Evolutionary conservation across 768 basidiomycete genomes (phyloP), one percentile per base, ranked within the genome.

Genomic region (Sporobolomyces pararoseus): DNA sequence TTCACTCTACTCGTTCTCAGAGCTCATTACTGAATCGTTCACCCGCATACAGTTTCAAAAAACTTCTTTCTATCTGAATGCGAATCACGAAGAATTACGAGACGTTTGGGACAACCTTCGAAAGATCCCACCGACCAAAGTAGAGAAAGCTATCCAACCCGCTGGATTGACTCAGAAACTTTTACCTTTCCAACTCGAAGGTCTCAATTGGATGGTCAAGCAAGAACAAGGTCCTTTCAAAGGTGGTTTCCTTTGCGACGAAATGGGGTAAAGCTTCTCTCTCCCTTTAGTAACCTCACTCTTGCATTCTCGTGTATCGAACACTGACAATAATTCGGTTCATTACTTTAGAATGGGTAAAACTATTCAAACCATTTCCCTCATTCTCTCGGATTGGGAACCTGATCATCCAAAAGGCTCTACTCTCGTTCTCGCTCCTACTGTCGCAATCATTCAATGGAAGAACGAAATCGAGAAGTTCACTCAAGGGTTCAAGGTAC

Each of bases 131-230:
- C 83, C 88, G 63, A 83, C 85, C 1, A 81, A 88, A 53, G 81
- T 86, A 65, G 80, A 83, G 35, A 91, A 92, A 3, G 80, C 84
- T 59, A 85, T 86, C 75, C 93, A 94, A 66, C 94, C 96, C 3
- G 81, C 81, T 3, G 87, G 86, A n/a, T 81, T 98, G 68, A 95
- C 91, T 78, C 84, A 90, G 58, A 86, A 84, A 0, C 84, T 99
- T 5, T 82, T 99, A 42, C 95, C 94, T 1, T 99, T 98, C 84
- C 96, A 99, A 79, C 86, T 85, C 57, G 96, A 99, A 81, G 91
- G 90, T 80, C 82, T 99, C 72, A 88, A 83, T 76, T 99, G 96
- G 96, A 95, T 99, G 91, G 85, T 86, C 74, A 84, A 90, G 77
- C 96, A 98, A 81, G 96, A 99, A 79, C 82, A 87, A 63, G 84